Percentiles rank a stretch among this genome's conserved stretches.
These are phyloP conservation scores for Hypoxylon rubiginosum DNA, from an alignment of 2,329 filamentous ascomycete species.

Conservation along the genomic window DNA sequence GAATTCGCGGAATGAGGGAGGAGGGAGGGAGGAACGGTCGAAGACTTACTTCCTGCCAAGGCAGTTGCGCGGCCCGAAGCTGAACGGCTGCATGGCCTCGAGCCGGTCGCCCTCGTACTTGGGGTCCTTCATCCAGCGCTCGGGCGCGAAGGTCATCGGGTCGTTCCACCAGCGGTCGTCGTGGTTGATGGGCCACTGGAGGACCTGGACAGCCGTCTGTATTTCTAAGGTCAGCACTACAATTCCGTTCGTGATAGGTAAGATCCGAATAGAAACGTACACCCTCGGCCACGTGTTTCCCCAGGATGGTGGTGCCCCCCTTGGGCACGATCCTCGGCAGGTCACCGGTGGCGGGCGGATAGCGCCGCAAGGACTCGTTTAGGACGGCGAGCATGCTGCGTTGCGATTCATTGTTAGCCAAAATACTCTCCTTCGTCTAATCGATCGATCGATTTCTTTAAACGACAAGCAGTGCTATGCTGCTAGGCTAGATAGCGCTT, in stretches of 20 bases:
- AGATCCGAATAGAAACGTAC: constrained; percentile 33
- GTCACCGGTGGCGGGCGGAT: constrained; percentile 53
- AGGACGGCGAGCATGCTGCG: constrained; percentile 56
- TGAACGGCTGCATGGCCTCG: constrained; percentile 56
- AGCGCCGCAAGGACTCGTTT: constrained; percentile 59
- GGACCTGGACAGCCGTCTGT: constrained; percentile 55
- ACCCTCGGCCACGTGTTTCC: constrained; percentile 45
- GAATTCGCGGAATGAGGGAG: neutral
- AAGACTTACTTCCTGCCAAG: constrained; percentile 56
- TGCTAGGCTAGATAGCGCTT: too few relatives aligned
- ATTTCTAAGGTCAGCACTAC: constrained; percentile 22
- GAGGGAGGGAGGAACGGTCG: neutral
- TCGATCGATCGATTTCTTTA: too few relatives aligned
- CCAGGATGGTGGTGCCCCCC: constrained; percentile 47
- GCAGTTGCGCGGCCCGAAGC: constrained; percentile 57
- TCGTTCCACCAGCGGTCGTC: constrained; percentile 55
- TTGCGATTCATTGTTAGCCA: constrained; percentile 7
- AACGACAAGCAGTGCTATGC: too few relatives aligned
- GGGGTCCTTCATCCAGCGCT: constrained; percentile 54
- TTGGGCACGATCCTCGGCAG: constrained; percentile 46
- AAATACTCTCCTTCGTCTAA: neutral
- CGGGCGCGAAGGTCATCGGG: constrained; percentile 56
- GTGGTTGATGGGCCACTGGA: constrained; percentile 56
- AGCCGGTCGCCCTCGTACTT: constrained; percentile 52
- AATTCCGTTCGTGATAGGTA: neutral